phyloP scores from a whole-genome alignment of 2,329 filamentous ascomycete genomes.

The Simplicillium sp. region DNA sequence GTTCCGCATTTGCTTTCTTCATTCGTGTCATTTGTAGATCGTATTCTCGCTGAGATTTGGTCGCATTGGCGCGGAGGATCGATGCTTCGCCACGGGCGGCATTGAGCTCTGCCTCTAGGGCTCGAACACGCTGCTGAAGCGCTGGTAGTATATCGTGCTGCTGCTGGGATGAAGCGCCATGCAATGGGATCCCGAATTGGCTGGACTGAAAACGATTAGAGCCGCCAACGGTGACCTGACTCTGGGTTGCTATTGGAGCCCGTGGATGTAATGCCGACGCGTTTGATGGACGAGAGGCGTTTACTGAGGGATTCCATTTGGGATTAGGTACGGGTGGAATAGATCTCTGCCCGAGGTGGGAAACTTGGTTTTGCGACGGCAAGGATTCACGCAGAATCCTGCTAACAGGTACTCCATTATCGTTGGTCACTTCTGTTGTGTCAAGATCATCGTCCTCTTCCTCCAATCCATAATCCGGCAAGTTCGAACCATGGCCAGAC shows the following conservation, averaged over 20 bases:
- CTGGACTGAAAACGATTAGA: slow-evolving; percentile 24
- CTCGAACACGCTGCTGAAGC: slow-evolving; percentile 41
- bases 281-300: slow-evolving; percentile 7
- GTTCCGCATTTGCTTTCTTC: slow-evolving; percentile 54
- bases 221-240: slow-evolving; percentile 13
- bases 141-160: slow-evolving; percentile 28
- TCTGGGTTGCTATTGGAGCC: no score
- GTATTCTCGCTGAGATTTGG: slow-evolving; percentile 51
- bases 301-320: slow-evolving; percentile 26
- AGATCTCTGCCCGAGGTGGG: slow-evolving; percentile 14
- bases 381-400: slow-evolving; percentile 25
- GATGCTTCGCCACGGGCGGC: slow-evolving; percentile 62
- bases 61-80: slow-evolving; percentile 63
- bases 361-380: slow-evolving; percentile 18
- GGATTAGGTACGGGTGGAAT: slow-evolving; percentile 24
- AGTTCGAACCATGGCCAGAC: slow-evolving; percentile 14
- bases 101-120: slow-evolving; percentile 46
- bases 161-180: slow-evolving; percentile 16
- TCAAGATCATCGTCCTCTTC: slow-evolving; percentile 50
- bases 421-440: slow-evolving; percentile 45
- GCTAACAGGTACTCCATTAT: slow-evolving; percentile 29
- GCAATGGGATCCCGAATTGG: slow-evolving; percentile 27
- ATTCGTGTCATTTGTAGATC: slow-evolving; percentile 53
- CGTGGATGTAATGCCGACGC: no score
- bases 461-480: slow-evolving; percentile 27